Evolutionary conservation across 257 asterid genomes (phyloP), one percentile per base, ranked within the genome.

Genomic region (Capsicum chinense): DNA sequence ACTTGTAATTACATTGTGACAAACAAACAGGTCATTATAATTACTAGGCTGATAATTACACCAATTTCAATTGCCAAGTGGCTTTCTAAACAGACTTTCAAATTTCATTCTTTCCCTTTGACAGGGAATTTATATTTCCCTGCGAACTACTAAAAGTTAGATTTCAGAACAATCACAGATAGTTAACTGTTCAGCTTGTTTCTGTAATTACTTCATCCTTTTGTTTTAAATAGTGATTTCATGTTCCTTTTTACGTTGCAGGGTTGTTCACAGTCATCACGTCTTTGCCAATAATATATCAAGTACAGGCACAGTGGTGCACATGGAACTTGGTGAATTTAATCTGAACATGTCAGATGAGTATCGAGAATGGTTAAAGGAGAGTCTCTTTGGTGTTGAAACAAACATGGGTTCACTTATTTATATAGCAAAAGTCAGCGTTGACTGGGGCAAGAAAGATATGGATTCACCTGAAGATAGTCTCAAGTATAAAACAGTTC

Each of bases 291-390:
- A 97, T 93, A 95, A 97, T 91, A 93, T 94, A 86, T 91, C 97
- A 80, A 88, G 89, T 88, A 85, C 92, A 8, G 97, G 96, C 70
- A 88, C 95, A 66, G 85, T 95, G 26, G 90, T 90, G 54, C 99
- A 93, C 82, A 85, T 87, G 93, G 97, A 97, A 89, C 96, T 97
- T 81, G 98, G 99, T 80, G 99, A 97, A 91, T 87, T 94, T 74
- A 97, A 95, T 92, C 88, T 97, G 84, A 95, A 94, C 87, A 88
- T 91, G 96, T 94, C 99, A 86, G 99, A 97, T 91, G 99, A 95
- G 88, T 92, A 97, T 88, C 97, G 94, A 86, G 98, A 94, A 83
- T 92, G 97, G 92, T 88, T 93, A 92, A 95, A 95, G 88, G 98
- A 95, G 85, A 93, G 92, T 92, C 92, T 93, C 87, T 95, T 94